Conservation (phyloP, 257 asterid species). For the Mentha longifolia region DNA sequence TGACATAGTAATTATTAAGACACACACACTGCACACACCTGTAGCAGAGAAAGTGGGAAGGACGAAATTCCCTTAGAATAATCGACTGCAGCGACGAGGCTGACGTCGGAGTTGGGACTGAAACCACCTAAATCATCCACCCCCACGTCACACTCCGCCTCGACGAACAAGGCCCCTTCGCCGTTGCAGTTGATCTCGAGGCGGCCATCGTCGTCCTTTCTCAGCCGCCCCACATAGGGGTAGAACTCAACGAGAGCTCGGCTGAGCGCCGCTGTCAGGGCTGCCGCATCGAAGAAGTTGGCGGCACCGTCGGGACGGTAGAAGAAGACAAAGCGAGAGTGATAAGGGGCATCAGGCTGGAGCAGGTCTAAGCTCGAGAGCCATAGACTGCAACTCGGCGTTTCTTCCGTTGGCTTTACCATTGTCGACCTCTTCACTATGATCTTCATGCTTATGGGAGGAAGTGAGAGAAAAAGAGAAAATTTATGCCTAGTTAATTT, state of each 20-base stretch:
- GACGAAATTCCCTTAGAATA: not conserved
- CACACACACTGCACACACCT: too few relatives aligned
- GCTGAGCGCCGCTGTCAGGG: not conserved
- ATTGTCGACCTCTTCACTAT: not conserved
- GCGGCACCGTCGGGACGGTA: not conserved
- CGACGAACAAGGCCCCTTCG: too few relatives aligned
- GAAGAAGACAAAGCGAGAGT: not conserved
- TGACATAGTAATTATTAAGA: too few relatives aligned
- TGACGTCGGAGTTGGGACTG: not conserved
- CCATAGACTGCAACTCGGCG: conserved; percentile 41
- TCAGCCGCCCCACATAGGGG: not conserved
- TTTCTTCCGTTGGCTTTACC: not conserved
- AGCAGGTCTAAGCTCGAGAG: not conserved
- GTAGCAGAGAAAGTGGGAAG: not conserved
- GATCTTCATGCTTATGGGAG: not conserved
- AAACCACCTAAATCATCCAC: not conserved
- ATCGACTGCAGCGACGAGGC: not conserved
- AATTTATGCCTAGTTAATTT: too few relatives aligned
- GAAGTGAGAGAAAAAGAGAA: too few relatives aligned
- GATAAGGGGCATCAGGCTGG: not conserved
- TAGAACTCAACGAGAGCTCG: not conserved
- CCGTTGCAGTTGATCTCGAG: too few relatives aligned
- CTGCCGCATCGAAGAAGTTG: not conserved
- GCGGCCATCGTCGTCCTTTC: not conserved
- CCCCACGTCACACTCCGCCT: not conserved